phyloP scores from a whole-genome alignment of 148 eudicot genomes.

The Euryodendron excelsum region DNA sequence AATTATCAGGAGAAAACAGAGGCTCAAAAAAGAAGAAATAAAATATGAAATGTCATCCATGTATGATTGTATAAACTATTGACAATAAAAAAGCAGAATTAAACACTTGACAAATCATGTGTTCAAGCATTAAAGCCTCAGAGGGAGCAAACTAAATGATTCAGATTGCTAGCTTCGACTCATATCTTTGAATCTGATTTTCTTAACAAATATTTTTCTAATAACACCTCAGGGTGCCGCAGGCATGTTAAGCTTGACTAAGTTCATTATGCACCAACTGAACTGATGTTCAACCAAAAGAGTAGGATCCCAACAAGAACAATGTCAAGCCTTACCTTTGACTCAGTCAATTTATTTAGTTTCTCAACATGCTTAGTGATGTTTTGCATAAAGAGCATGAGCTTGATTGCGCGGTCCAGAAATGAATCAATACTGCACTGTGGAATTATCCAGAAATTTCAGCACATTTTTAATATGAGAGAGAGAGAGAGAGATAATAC shows the following conservation, averaged over 20 bases:
- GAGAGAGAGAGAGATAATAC: background rate
- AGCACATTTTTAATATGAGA: constrained; percentile 12
- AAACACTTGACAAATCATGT: background rate
- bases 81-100: background rate
- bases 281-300: background rate
- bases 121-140: background rate
- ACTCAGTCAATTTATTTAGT: constrained; percentile 51
- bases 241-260: too few species aligned
- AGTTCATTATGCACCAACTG: background rate
- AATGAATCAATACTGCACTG: constrained; percentile 98
- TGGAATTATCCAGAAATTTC: constrained; percentile 22
- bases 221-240: background rate
- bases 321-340: constrained; percentile 47
- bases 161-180: background rate
- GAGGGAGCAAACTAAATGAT: background rate
- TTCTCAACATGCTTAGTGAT: constrained; percentile 77
- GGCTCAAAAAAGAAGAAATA: background rate
- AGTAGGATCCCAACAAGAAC: background rate
- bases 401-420: constrained; percentile 92
- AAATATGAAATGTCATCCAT: background rate
- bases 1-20: constrained; percentile 1
- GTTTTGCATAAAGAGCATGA: constrained; percentile 81
- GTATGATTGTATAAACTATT: background rate
- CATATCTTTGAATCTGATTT: background rate
- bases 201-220: background rate